Evolutionary conservation across 352 stramenopile genomes (phyloP), one percentile per base, ranked within the genome.

Genomic region (Pythium myriotylum): DNA sequence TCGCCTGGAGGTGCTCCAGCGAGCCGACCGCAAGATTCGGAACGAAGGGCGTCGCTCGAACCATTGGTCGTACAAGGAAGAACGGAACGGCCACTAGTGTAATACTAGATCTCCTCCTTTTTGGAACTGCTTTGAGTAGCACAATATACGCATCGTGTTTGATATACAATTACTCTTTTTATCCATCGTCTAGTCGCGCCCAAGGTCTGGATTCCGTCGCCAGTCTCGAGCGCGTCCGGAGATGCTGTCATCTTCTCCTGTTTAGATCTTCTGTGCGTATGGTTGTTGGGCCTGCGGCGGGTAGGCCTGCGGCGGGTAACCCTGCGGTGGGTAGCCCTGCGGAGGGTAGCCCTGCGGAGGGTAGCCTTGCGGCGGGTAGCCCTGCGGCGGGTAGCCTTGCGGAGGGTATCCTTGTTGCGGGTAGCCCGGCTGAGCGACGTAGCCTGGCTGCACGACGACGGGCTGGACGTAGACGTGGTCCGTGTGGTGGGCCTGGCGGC

Each of bases 381-480:
- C 69, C 22, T 64, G 57, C 43, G 56, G 53, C 10, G 67, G 77
- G 55, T 88, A 84, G 41, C 73, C 76, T 19, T 73, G 68, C 26
- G 62, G 71, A 24, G 66, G 64, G 63, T 88, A 85, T n/a, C 71
- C 73, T n/a, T n/a, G n/a, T n/a, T n/a, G n/a, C 16, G 56, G 57
- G 12, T 62, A 68, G 4, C 65, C 66, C 8, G 77, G 72, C 48
- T 79, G 74, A 26, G 61, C 65, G 49, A 65, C 67, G 65, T 88
- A 86, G 4, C 65, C 68, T 37, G 65, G 37, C 46, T 74, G 59
- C 43, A 92, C 81, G 12, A 81, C 72, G 10, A 91, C 84, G 23
- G 81, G 81, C 69, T 93, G 84, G 41, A 93, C 84, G 71, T 90
- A 90, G 61, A 85, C 76, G 26, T 80, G 68, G 49, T 85, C 68